Conservation (phyloP, 257 asterid species). For the Plantago elongata region DNA sequence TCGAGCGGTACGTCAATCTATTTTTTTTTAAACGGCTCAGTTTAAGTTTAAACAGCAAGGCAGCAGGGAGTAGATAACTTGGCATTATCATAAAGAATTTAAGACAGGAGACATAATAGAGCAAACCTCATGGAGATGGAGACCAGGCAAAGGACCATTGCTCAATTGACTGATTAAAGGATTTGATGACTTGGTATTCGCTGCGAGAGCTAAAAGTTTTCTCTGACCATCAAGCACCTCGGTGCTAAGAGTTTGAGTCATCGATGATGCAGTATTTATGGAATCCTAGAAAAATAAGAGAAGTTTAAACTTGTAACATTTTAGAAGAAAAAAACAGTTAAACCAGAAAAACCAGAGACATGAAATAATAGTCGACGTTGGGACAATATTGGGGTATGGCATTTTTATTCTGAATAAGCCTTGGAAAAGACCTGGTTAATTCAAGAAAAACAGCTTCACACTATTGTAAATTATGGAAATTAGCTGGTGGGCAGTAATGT, state of each 20-base stretch:
- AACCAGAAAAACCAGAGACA: too few species aligned
- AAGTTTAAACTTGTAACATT: neutral
- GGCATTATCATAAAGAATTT: neutral
- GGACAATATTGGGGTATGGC: too few species aligned
- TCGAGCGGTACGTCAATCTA: conserved; percentile 85
- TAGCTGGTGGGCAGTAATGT: too few species aligned
- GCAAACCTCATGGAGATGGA: conserved; percentile 82
- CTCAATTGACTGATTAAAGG: conserved; percentile 64
- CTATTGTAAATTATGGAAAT: too few species aligned
- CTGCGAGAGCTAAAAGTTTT: conserved; percentile 73
- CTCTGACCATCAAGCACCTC: conserved; percentile 92
- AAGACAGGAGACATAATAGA: conserved; percentile 7
- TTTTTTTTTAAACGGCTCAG: neutral
- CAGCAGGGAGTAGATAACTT: neutral
- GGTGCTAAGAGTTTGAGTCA: conserved; percentile 73
- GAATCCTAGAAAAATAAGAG: conserved; percentile 56
- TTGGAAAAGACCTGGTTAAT: too few species aligned
- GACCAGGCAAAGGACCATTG: conserved; percentile 76
- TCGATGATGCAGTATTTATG: conserved; percentile 69
- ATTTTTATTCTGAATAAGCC: too few species aligned
- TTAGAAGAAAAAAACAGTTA: neutral
- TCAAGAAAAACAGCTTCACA: too few species aligned
- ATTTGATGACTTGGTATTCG: conserved; percentile 56
- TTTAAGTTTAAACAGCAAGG: conserved; percentile 20
- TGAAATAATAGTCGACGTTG: too few species aligned